phyloP scores from a whole-genome alignment of 2,329 filamentous ascomycete genomes.

The Trichoderma asperellum region DNA sequence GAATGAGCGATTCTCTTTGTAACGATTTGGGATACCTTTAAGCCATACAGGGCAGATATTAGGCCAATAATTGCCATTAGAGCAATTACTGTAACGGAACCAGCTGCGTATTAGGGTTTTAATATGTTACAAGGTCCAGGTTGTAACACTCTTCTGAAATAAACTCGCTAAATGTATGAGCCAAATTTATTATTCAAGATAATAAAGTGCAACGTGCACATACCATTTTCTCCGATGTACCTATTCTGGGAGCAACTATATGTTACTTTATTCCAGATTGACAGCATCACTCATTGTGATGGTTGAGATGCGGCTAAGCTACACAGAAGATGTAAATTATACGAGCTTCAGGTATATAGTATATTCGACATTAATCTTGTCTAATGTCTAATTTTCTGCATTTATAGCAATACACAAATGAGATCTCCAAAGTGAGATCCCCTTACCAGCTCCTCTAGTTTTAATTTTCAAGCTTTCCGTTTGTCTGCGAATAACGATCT shows the following conservation, averaged over 20 bases:
- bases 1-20: neutral
- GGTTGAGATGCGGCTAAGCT: neutral
- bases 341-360: neutral
- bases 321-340: neutral
- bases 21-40: no score
- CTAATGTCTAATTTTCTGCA: neutral
- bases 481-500: neutral
- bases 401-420: neutral
- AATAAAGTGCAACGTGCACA: neutral
- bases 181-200: neutral
- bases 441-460: neutral
- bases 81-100: no score
- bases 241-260: neutral
- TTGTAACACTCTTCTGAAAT: neutral
- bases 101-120: no score
- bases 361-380: neutral
- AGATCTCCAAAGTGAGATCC: neutral
- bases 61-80: no score
- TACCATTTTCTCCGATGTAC: neutral
- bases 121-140: no score
- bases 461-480: neutral
- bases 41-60: no score
- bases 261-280: neutral
- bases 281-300: neutral
- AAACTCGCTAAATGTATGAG: neutral